Evolutionary conservation across 2,329 filamentous ascomycete genomes (phyloP), one percentile per base, ranked within the genome.

Genomic region (Aspergillus fijiensis): DNA sequence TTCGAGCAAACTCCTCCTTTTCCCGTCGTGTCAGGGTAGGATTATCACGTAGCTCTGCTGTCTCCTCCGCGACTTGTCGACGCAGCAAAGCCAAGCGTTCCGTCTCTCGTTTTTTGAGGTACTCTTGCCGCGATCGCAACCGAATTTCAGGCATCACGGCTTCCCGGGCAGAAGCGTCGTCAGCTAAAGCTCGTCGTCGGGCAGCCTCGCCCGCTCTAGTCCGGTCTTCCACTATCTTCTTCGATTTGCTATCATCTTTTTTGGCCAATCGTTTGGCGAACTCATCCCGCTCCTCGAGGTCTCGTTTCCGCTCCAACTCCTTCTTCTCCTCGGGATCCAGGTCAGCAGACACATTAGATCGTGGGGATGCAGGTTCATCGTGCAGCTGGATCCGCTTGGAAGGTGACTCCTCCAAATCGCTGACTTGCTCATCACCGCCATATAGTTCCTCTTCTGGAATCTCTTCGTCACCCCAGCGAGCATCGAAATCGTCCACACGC

Each of bases 21-120:
- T 99, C 95, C 60, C 83, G 84, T 61, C 90, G 86, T 0, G 90
- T 91, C 16, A 99, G 76, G 50, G 84, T 83, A 1, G 88, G 87
- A 50, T 93, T 92, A 48, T 89, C 90, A 51, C 87, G 84, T 56
- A 96, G 76, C 73, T 97, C 93, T 23, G 89, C 87, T 1, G 88
- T 88, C 74, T 99, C 95, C 67, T 98, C 94, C 0, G 87, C 87
- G 2, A 99, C 95, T 71, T 98, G 94, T 70, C 90, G 91, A 33
- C 93, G 86, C 53, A 99, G 78, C n/a, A 99, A 79, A 0, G 91
- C 91, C 16, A 99, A 78, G 61, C 91, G 87, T 75, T 98, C 92
- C 0, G 89, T 82, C 73, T 97, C 93, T 64, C 95, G 85, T 80
- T 99, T 98, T 76, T 92, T 92, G 31, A 99, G 82, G 72, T 99